These are phyloP conservation scores for Paraphoma sp. DNA, from an alignment of 2,329 filamentous ascomycete genomes.

Conservation along the genomic window DNA sequence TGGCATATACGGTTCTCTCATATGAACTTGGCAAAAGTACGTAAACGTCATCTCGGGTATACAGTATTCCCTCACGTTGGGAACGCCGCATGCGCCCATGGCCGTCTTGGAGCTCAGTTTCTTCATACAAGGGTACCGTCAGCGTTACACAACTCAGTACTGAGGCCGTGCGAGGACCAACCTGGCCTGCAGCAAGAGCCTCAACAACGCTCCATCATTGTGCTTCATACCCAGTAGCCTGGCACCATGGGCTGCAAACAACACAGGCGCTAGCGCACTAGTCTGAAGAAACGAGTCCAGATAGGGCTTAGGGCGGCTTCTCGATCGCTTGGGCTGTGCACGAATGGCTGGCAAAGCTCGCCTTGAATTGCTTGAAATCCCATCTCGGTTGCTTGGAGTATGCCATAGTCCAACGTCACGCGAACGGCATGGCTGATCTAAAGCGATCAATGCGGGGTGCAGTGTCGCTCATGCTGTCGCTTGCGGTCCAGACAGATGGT, in stretches of 20 bases:
- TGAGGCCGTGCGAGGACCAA: conserved; percentile 13
- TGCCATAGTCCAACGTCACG: not conserved
- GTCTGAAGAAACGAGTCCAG: conserved; percentile 5
- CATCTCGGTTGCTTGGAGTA: not conserved
- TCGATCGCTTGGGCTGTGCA: conserved; percentile 6
- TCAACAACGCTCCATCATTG: conserved; percentile 18
- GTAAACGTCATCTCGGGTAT: not conserved
- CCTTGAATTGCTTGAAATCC: conserved; percentile 9
- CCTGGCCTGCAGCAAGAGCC: conserved; percentile 13
- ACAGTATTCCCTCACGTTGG: conserved; percentile 7
- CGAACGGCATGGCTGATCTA: not conserved
- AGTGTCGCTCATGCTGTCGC: not conserved
- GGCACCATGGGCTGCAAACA: conserved; percentile 13
- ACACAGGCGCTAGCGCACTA: conserved; percentile 9
- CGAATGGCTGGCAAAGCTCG: not conserved
- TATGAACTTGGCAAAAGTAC: not conserved
- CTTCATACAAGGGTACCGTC: not conserved
- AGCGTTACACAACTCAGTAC: conserved; percentile 5
- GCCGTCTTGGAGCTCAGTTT: conserved; percentile 1
- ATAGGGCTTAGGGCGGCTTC: conserved; percentile 5
- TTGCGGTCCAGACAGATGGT: not conserved
- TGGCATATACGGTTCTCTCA: not conserved
- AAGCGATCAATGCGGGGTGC: conserved; percentile 7
- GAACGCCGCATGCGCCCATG: conserved; percentile 6
- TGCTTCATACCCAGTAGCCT: conserved; percentile 7